Evolutionary conservation across 306 rosid species (phyloP), one percentile per base, ranked within the genome.

Genomic region (Gillenia trifoliata): DNA sequence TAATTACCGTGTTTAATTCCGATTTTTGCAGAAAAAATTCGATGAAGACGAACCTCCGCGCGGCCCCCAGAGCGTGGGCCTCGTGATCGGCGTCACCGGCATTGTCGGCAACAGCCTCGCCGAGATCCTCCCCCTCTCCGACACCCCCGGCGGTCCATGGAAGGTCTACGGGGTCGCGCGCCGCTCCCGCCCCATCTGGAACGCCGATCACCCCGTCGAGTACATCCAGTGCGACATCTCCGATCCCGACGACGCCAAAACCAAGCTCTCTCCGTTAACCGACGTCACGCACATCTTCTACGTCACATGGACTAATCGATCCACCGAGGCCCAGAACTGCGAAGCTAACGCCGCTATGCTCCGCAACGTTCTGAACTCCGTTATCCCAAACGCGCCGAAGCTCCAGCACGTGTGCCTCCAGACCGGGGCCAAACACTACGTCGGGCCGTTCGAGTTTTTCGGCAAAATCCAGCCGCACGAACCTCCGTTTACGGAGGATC

Each of bases 61-160:
- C 77, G 66, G 26, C 74, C 79, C 69, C 77, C 67, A 74, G 72
- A 86, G 87, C 75, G 94, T 87, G 12, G 97, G 85, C 0, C 65
- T 91, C 0, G 77, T 91, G 20, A 70, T 91, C 66, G 94, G 97
- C 36, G 87, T 91, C 4, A 89, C 97, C 0, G 94, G 94, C 29
- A 87, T 91, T 61, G 94, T 91, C 1, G 92, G 93, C 47, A 91
- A 91, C 59, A 91, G 97, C 85, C 85, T 91, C 10, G 93, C 97
- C 47, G 97, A 91, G 68, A 91, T 91, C 26, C 90, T 91, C 2
- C 97, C 97, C 0, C 88, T 87, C 28, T 56, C 86, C 8, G 92
- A 91, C 73, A 87, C 96, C 4, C 96, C 96, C n/a, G 92, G 90
- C 9, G 96, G 91, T 0, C 90, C 88, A 47, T 91, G 96, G 96